phyloP scores from a whole-genome alignment of 108 stramenopile genomes.

The Discostella stelligeroides region DNA sequence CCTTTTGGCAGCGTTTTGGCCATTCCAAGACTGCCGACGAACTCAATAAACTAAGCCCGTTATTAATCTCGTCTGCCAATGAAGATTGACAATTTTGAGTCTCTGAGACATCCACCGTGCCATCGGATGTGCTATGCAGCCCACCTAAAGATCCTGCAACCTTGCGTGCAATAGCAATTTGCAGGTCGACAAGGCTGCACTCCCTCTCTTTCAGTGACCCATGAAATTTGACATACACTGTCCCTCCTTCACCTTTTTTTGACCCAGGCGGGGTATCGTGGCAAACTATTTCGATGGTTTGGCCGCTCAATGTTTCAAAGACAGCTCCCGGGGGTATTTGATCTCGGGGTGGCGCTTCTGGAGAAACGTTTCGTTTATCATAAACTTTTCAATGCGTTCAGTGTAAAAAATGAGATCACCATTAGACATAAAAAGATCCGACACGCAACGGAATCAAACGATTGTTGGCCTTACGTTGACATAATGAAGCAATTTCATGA shows the following conservation, averaged over 20 bases:
- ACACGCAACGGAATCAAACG: neutral
- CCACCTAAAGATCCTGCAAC: neutral
- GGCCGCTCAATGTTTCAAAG: constrained; percentile 36
- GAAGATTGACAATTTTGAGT: neutral
- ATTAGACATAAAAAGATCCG: neutral
- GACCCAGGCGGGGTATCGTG: constrained; percentile 15
- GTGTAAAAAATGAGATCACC: neutral
- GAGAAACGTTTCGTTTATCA: constrained; percentile 26
- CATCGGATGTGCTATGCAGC: neutral
- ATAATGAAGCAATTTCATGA: constrained; percentile 39
- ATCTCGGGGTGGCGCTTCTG: constrained; percentile 6
- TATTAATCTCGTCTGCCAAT: neutral
- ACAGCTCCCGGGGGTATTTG: constrained; percentile 41
- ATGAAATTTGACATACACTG: constrained; percentile 6
- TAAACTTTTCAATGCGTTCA: constrained; percentile 5
- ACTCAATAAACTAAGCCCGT: neutral
- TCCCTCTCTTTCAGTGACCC: neutral
- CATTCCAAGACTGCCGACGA: constrained; percentile 40
- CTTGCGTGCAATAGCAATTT: constrained; percentile 38
- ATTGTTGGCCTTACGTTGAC: constrained; percentile 21
- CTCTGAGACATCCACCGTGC: neutral
- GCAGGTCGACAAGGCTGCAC: constrained; percentile 29
- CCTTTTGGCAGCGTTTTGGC: constrained; percentile 19
- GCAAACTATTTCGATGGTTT: constrained; percentile 26
- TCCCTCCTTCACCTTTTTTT: constrained; percentile 26